Conservation (phyloP, 176 grass and related monocot species). For the Lolium rigidum region DNA sequence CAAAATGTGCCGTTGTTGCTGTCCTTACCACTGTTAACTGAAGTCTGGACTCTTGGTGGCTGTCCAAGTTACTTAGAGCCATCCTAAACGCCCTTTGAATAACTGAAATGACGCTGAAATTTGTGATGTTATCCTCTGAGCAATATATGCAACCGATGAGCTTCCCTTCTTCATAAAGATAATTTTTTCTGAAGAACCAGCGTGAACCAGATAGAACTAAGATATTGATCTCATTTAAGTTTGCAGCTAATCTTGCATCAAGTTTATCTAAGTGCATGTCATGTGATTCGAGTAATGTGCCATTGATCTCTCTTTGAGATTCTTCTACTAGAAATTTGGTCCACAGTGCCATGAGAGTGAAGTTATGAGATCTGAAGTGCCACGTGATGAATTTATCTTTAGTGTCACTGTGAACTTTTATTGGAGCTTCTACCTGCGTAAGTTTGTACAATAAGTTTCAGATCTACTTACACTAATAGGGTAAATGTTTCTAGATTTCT, state of each 20-base stretch:
- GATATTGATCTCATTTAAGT: slow-evolving; percentile 54
- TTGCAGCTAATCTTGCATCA: slow-evolving; percentile 56
- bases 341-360: slow-evolving; percentile 70
- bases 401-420: slow-evolving; percentile 43
- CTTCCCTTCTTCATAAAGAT: slow-evolving; percentile 60
- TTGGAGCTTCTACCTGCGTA: slow-evolving; percentile 59
- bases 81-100: slow-evolving; percentile 53
- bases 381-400: slow-evolving; percentile 59
- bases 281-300: slow-evolving; percentile 43
- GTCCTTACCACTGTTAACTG: slow-evolving; percentile 69
- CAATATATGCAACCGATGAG: slow-evolving; percentile 72
- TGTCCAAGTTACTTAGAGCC: slow-evolving; percentile 50
- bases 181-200: slow-evolving; percentile 72
- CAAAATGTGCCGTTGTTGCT: slow-evolving; percentile 66
- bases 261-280: slow-evolving; percentile 77
- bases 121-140: slow-evolving; percentile 58
- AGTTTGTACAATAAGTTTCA: slow-evolving; percentile 26
- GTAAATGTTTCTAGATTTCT: not conserved
- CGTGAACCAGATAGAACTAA: slow-evolving; percentile 62
- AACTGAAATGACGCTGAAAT: slow-evolving; percentile 50
- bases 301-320: slow-evolving; percentile 61
- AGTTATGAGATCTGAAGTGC: slow-evolving; percentile 63
- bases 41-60: slow-evolving; percentile 42
- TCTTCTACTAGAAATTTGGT: slow-evolving; percentile 69
- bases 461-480: slow-evolving; percentile 7